These are phyloP conservation scores for Plenodomus biglobosus DNA, from an alignment of 2,329 filamentous ascomycete species.

Conservation along the genomic window DNA sequence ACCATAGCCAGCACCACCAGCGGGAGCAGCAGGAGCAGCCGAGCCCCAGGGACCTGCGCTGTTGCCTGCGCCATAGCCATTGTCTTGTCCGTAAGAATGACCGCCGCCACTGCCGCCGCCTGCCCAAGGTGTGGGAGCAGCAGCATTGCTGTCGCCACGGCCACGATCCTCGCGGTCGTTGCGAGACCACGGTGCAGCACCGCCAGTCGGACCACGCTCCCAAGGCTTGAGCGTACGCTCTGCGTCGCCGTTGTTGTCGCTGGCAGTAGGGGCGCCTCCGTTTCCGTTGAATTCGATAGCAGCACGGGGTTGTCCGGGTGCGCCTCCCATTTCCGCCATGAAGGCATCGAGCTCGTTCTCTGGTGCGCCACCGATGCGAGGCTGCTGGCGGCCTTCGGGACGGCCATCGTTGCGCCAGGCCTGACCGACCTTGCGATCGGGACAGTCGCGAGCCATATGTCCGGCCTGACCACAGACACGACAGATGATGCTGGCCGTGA, in stretches of 20 bases:
- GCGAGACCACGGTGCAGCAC: conserved; percentile 73
- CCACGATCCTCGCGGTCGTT: conserved; percentile 49
- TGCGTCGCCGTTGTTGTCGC: conserved; percentile 52
- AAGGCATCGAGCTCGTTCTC: conserved; percentile 98
- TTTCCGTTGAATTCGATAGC: conserved; percentile 64
- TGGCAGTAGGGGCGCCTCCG: conserved; percentile 38
- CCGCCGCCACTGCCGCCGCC: conserved; percentile 37
- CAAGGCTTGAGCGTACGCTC: conserved; percentile 73
- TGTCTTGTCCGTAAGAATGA: conserved; percentile 32
- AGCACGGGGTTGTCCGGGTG: conserved; percentile 63
- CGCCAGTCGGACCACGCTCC: conserved; percentile 83
- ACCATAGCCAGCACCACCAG: conserved; percentile 48
- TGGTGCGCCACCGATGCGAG: conserved; percentile 69
- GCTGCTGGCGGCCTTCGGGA: conserved; percentile 55
- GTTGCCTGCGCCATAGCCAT: conserved; percentile 33
- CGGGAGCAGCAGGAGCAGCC: conserved; percentile 34
- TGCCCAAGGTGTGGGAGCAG: conserved; percentile 47
- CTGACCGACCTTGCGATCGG: conserved; percentile 84
- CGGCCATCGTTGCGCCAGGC: conserved; percentile 83
- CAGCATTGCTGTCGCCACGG: conserved; percentile 42
- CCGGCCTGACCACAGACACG: conserved; percentile 97
- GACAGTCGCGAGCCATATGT: conserved; percentile 97
- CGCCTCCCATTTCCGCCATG: conserved; percentile 93
- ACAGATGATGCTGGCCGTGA: conserved; percentile 98
- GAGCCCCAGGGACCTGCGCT: conserved; percentile 47